Base-by-base conservation (phyloP, 2,329 filamentous ascomycete species). In the Penicillium sp. region DNA sequence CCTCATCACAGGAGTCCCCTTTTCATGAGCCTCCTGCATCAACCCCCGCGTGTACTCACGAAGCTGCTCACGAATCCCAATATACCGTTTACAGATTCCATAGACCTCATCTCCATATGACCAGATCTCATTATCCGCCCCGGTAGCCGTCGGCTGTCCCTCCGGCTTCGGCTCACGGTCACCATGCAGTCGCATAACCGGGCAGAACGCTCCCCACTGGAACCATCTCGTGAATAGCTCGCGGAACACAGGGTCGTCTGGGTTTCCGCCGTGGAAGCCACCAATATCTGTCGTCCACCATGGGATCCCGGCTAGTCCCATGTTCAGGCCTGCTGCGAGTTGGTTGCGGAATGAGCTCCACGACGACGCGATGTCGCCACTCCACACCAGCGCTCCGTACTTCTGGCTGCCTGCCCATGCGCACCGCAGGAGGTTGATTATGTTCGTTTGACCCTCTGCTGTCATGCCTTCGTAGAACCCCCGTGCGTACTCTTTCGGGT, bases 261-360 rank as follows among this genome's bases (percentile, higher is more conserved):
- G 84, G 59, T 86, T 78, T 0, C 86, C 86, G 6, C 86, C 86
- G 65, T 89, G 86, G 66, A 89, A 89, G 0, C 87, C 87, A 2
- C 87, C 86, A 52, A 89, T 89, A 63, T 89, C 86, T 0, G 86
- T 89, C 0, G 86, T 89, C 84, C 85, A 89, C 86, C 86, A 88
- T 0, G 85, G 81, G 10, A 89, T 78, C 0, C 86, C 86, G 0
- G 84, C 78, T 5, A 89, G 73, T 0, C 85, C 86, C 82, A 88
- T 87, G 67, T 87, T 86, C 21, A 89, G 73, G 0, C 86, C 86
- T 0, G 86, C 86, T 0, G 84, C 78, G 2, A 89, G 74, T 68
- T 89, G 85, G 57, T 83, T 80, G 4, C 83, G 79, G 48, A 88
- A 77, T 27, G 79, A 84, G 2, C 70, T 71, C 86, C 86, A 89